Base-by-base conservation (phyloP, 257 asterid genomes). In the Leptodermis oblonga region DNA sequence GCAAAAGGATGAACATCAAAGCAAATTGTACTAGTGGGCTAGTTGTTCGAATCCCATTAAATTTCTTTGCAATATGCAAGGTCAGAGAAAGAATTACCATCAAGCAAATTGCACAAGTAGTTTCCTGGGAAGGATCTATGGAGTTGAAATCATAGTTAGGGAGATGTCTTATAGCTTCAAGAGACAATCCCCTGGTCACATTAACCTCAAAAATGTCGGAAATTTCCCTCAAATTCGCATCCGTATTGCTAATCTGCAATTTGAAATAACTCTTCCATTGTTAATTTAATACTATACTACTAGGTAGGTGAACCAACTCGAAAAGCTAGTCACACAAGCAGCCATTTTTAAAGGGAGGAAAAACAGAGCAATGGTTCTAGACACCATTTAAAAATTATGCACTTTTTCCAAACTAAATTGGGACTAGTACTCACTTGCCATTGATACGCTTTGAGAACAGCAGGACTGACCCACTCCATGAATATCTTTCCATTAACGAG, bases 391-490 rank as follows among this genome's bases (percentile, higher is more conserved):
- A n/a, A n/a, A n/a, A n/a, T n/a, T n/a, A n/a, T n/a, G n/a, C n/a
- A n/a, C n/a, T n/a, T n/a, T n/a, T n/a, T n/a, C n/a, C n/a, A n/a
- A n/a, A n/a, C n/a, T n/a, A n/a, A n/a, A n/a, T n/a, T n/a, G n/a
- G n/a, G n/a, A n/a, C n/a, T n/a, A n/a, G 15, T 22, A 70, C 59
- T 77, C 79, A 86, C 98, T 84, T 90, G 98, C 97, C 97, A 92
- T 62, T 85, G 97, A 62, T 92, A 92, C 39, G 98, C 98, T 78
- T 90, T 88, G 41, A 92, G 85, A 60, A 92, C 89, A n/a, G 97
- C 97, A 58, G 95, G 96, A 23, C 98, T 84, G 73, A 92, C 98
- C 98, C 97, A 92, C 75, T 92, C 98, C 96, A 88, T 90, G 79
- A 90, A 92, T 77, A 90, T 84, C 87, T 90, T 92, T 72, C 97